Evolutionary conservation across 805 yeast species (phyloP), one percentile per base, ranked within the genome.

Genomic region (Ogataea methanolica): DNA sequence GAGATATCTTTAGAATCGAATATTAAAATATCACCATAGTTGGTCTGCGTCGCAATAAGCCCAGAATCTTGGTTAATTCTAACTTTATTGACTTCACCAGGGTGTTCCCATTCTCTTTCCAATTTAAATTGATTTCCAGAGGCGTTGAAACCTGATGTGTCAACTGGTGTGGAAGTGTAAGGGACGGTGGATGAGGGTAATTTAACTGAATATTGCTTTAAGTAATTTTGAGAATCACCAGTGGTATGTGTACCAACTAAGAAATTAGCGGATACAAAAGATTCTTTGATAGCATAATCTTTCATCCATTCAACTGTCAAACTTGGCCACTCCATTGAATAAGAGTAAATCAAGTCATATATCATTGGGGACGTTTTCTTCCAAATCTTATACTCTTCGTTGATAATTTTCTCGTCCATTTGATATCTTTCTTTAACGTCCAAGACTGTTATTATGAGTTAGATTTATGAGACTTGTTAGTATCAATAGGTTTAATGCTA

Each of bases 361-460:
- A 88, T 70, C 54, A 86, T 71, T 3, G 95, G 96, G 14, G 86
- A 83, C 2, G 92, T 78, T 59, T 88, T 87, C 63, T 88, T 88
- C 96, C 96, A 88, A 48, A 83, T 78, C 56, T 80, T 80, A 71
- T 76, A 85, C 67, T 86, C 94, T 65, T 86, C 95, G 57, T 86
- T 86, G 51, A 75, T 72, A 9, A 83, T 65, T 59, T 85, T 85
- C 57, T 82, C 87, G 42, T 73, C 71, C 43, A 73, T 68, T 55
- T 79, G 82, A 57, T 78, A 79, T 49, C 74, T 57, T 37, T 61
- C 57, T 39, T 53, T 61, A 41, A 59, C 46, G 15, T 58, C 60
- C 36, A 56, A 48, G 12, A 53, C 64, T 59, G 29, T 35, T 15
- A 17, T 39, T 22, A 23, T 22, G 4, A 9, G 9, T 26, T 1